Percentiles rank a stretch among this genome's conserved stretches.
Conservation (phyloP, 2,329 filamentous ascomycete genomes). For the Aspergillus terreus region DNA sequence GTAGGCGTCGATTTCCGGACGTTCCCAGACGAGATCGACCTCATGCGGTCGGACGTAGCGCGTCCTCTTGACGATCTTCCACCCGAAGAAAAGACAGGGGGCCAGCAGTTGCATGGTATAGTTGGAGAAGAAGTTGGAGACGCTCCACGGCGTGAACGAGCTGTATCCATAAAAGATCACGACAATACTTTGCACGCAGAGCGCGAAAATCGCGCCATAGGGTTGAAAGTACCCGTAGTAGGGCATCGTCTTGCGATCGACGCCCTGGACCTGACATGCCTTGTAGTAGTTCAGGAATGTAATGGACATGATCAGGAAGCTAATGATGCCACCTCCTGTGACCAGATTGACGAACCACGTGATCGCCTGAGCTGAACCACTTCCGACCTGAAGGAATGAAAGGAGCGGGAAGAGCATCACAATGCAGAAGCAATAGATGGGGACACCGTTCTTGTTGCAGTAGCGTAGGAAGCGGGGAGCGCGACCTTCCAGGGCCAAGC, state of each 20-base stretch:
- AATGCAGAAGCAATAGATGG: slow-evolving; percentile 55
- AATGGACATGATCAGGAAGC: slow-evolving; percentile 58
- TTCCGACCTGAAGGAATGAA: slow-evolving; percentile 52
- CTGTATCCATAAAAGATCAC: slow-evolving; percentile 53
- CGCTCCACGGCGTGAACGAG: slow-evolving; percentile 44
- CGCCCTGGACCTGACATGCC: slow-evolving; percentile 62
- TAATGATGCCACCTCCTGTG: slow-evolving; percentile 55
- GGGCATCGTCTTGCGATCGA: slow-evolving; percentile 46
- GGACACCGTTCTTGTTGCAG: slow-evolving; percentile 59
- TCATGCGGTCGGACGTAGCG: slow-evolving; percentile 50
- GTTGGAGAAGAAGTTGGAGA: slow-evolving; percentile 45
- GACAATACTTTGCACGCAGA: not conserved
- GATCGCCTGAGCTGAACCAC: slow-evolving; percentile 48
- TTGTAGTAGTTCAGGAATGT: slow-evolving; percentile 68
- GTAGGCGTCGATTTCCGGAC: slow-evolving; percentile 9
- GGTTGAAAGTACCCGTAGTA: not conserved
- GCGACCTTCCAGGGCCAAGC: slow-evolving; percentile 51
- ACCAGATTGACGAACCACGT: slow-evolving; percentile 56
- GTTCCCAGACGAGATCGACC: slow-evolving; percentile 49
- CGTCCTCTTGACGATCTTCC: slow-evolving; percentile 63
- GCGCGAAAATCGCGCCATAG: not conserved
- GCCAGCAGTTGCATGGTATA: slow-evolving; percentile 56
- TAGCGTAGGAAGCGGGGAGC: slow-evolving; percentile 55
- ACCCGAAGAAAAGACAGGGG: slow-evolving; percentile 52
- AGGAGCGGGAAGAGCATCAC: slow-evolving; percentile 54